Evolutionary conservation across 2,329 filamentous ascomycete genomes (phyloP).

Genomic region (Fusarium nelsonii): DNA sequence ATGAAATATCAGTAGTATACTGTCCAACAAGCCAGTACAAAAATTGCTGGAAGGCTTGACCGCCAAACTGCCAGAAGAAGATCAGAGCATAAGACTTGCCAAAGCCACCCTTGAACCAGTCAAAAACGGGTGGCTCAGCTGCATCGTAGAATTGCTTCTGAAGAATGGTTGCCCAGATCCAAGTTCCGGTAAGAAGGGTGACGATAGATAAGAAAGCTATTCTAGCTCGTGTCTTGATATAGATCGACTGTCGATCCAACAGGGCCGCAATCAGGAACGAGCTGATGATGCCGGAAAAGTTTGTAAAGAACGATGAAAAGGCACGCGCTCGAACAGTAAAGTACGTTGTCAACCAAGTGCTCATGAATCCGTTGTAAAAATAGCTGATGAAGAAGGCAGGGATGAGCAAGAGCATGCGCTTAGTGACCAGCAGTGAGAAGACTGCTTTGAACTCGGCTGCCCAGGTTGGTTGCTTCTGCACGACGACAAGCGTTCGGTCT

Average conservation of each 20-base stretch:
- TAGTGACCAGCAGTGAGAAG: constrained; percentile 7
- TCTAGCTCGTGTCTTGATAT: constrained; percentile 36
- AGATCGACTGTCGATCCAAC: constrained; percentile 36
- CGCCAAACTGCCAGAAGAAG: constrained; percentile 41
- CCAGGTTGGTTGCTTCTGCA: constrained; percentile 24
- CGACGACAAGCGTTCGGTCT: constrained; percentile 11
- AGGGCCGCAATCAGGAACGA: constrained; percentile 7
- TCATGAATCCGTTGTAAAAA: constrained; percentile 24
- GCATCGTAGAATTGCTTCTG: constrained; percentile 37
- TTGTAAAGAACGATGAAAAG: constrained; percentile 22
- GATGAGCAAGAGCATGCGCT: constrained; percentile 29
- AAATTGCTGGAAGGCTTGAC: constrained; percentile 33
- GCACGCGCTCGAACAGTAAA: constrained; percentile 25
- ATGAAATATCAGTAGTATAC: constrained; percentile 13
- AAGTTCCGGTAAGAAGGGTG: constrained; percentile 14
- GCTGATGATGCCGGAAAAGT: constrained; percentile 23
- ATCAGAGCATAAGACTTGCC: constrained; percentile 35
- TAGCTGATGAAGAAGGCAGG: constrained; percentile 29
- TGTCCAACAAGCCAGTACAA: constrained; percentile 28
- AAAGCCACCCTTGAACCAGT: constrained; percentile 40
- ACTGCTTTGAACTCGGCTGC: constrained; percentile 34
- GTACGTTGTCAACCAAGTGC: constrained; percentile 23
- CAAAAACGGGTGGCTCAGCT: constrained; percentile 21
- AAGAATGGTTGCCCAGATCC: constrained; percentile 36
- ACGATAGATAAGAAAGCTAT: constrained; percentile 12